Evolutionary conservation across 1,284 basidiomycete species (phyloP), one percentile per base, ranked within the genome.

Genomic region (Xanthoconium separans): DNA sequence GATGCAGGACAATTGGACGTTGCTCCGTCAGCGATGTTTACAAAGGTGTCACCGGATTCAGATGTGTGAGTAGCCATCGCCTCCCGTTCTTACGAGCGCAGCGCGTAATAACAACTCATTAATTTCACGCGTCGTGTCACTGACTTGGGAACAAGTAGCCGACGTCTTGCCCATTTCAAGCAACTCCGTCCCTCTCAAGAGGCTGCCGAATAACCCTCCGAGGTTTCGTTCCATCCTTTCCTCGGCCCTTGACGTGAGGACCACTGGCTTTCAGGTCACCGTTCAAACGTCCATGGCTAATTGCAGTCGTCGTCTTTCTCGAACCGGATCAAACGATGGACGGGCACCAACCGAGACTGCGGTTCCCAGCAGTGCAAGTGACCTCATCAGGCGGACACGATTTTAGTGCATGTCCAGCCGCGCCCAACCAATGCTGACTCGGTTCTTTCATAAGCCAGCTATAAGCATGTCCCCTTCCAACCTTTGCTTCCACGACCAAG

Each of bases 331-430:
- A 51, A 16, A n/a, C 33, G 16, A 10, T 6, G 34, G 6, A 46
- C 36, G 39, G 46, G 42, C 54, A 44, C 57, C 44, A 61, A 18
- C 61, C 55, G 52, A 56, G 44, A 20, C 43, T 49, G 65, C 58
- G 65, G 51, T 42, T 27, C 37, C 45, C 47, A 39, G 56, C 63
- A 54, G 55, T 53, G 61, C 58, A 29, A 51, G 37, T 69, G 65
- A 69, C 67, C 67, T 66, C 65, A 69, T 63, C 54, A 50, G 33
- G 48, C 45, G 42, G 56, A 71, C 66, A 68, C 66, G 70, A 68
- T 63, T 57, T 58, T 57, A 56, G 42, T 68, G 66, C 66, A 70
- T 71, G 66, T 49, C 58, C 58, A 46, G 56, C 54, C 56, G 54
- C 45, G 53, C 54, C 53, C 54, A 27, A 27, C 50, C 43, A 50